These are phyloP conservation scores for Torrubiella hemipterigena DNA, from an alignment of 2,329 filamentous ascomycete species.

Conservation along the genomic window DNA sequence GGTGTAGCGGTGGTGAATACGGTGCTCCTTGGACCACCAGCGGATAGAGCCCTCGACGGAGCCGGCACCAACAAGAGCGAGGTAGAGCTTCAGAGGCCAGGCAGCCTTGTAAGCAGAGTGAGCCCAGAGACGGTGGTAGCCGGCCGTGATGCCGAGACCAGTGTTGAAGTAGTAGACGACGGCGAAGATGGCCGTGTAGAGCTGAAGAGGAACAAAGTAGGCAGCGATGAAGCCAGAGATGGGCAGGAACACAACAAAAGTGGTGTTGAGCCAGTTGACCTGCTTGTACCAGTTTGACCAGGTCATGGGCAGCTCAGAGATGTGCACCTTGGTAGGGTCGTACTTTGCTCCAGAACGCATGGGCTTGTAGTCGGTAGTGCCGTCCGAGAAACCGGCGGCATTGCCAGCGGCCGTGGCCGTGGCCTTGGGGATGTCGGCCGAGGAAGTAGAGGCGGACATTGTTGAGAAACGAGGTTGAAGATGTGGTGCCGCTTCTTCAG, in stretches of 20 bases:
- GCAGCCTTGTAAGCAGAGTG: constrained; percentile 74
- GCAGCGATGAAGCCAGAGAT: constrained; percentile 60
- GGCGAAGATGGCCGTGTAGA: constrained; percentile 62
- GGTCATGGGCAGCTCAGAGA: constrained; percentile 72
- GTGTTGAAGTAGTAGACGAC: constrained; percentile 76
- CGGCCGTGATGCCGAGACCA: constrained; percentile 67
- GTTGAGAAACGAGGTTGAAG: no score
- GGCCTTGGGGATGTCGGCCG: no score
- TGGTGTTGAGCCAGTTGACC: constrained; percentile 85
- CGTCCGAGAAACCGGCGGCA: constrained; percentile 34
- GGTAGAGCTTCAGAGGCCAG: constrained; percentile 66
- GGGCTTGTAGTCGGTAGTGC: constrained; percentile 43
- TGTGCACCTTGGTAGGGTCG: constrained; percentile 64
- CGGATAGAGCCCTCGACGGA: constrained; percentile 77
- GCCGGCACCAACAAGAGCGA: constrained; percentile 70
- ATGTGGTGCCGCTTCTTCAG: no score
- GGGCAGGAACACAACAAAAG: constrained; percentile 69
- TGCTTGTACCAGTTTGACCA: constrained; percentile 81
- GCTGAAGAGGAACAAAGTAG: constrained; percentile 64
- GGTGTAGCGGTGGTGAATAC: constrained; percentile 83
- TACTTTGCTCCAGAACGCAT: constrained; percentile 28
- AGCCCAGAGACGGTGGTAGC: constrained; percentile 64
- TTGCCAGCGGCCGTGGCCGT: constrained; percentile 26
- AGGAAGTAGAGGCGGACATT: no score
- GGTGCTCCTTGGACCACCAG: constrained; percentile 83